A percentile compares a stretch with the other conserved stretches of the same genome.
These are phyloP conservation scores for Corylus avellana DNA, from an alignment of 306 rosid genomes.

Conservation along the genomic window DNA sequence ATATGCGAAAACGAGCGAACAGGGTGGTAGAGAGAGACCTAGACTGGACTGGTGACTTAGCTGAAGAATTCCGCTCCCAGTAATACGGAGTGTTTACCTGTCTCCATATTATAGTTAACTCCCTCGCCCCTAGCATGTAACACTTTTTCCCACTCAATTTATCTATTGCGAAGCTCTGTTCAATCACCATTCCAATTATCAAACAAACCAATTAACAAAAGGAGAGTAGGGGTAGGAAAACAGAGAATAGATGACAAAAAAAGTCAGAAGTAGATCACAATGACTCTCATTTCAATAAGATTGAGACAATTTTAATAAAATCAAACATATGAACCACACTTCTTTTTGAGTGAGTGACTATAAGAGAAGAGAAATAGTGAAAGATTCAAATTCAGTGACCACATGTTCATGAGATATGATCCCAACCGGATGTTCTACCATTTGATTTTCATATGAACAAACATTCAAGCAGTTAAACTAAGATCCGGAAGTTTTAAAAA, in stretches of 20 bases:
- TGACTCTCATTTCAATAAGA: no score
- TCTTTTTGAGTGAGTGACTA: no score
- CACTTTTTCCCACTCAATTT: conserved; percentile 3
- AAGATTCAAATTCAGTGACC: no score
- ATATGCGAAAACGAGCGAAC: not conserved
- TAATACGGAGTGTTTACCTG: fast-evolving
- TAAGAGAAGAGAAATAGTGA: no score
- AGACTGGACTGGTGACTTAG: not conserved
- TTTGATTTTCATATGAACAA: no score
- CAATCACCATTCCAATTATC: not conserved
- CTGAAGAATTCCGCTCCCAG: not conserved
- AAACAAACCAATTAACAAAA: not conserved
- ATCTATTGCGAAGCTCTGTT: not conserved
- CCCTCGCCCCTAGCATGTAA: not conserved
- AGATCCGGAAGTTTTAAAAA: no score
- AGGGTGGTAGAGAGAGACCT: not conserved
- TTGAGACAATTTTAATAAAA: no score
- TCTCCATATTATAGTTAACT: not conserved
- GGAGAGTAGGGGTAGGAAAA: not conserved
- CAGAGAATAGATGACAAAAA: not conserved
- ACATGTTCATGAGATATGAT: not conserved
- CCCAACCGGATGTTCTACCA: not conserved
- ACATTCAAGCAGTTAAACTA: no score
- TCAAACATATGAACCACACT: no score
- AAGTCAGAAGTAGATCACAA: not conserved